Evolutionary conservation across 257 asterid species (phyloP), one percentile per base, ranked within the genome.

Genomic region (Jasminum sambac): DNA sequence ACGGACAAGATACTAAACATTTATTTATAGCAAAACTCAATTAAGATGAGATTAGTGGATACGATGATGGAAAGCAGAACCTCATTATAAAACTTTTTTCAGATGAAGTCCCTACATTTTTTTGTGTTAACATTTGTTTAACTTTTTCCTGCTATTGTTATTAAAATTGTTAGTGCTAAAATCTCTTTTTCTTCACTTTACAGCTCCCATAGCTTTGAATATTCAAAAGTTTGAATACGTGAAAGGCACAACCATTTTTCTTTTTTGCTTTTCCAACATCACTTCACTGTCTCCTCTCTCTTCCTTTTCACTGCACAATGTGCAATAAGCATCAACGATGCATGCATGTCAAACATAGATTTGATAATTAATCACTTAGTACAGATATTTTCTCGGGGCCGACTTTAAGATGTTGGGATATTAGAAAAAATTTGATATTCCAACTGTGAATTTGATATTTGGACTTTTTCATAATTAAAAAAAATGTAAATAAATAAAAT

Each of bases 261-360:
- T 13, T 21, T 55, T 55, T 55, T 55, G 61, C 61, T 55, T 55
- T 55, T 21, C 61, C 61, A 55, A 55, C 61, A 21, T 55, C 61
- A 55, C 61, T 55, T 55, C 34, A 55, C 14, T 21, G 61, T 55
- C 61, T 55, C 60, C 34, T 55, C 61, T 55, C 2, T 26, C 23
- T n/a, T 46, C 6, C 55, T 46, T 50, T 19, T 48, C n/a, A 50
- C 19, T 19, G 60, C 3, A n/a, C 61, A 21, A 17, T 17, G 11
- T 52, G 2, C 30, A 6, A 19, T 26, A 52, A 17, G 10, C 61
- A 8, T 13, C 9, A n/a, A n/a, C n/a, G n/a, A 17, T 17, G 34
- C 17, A 9, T 52, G 59, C 26, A 50, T 50, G 59, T 50, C 59
- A 6, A 44, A 12, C 10, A 48, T 6, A 6, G 11, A 17, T 48